Percentiles rank a stretch among this genome's conserved stretches.
These are phyloP conservation scores for Blastocystis sp. DNA, from an alignment of 352 stramenopile genomes.

Conservation along the genomic window DNA sequence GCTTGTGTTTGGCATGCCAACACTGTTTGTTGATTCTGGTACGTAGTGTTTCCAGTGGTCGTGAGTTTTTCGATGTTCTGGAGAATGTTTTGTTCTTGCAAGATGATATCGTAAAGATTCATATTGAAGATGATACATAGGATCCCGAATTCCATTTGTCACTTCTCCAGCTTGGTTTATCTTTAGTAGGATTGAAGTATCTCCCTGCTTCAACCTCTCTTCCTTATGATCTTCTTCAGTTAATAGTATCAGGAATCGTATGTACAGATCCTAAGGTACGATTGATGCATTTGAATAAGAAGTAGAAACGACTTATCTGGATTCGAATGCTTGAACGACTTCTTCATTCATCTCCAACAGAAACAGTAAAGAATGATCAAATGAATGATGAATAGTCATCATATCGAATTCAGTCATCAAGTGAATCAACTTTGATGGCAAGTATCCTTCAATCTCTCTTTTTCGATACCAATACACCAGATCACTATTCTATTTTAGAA, in stretches of 20 bases:
- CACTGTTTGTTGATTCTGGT: slow-evolving; percentile 14
- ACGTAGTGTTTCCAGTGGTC: not conserved
- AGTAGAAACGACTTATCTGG: slow-evolving; percentile 17
- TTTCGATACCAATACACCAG: not conserved
- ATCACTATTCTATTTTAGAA: not conserved
- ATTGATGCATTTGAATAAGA: not conserved
- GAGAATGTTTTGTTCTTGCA: slow-evolving; percentile 22
- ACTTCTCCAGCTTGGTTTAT: not conserved
- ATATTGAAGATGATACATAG: not conserved
- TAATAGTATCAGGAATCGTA: not conserved
- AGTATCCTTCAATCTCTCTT: slow-evolving; percentile 32
- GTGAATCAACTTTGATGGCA: not conserved
- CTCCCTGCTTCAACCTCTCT: not conserved
- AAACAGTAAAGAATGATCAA: not conserved
- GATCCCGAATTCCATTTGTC: not conserved
- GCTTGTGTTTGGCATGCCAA: not conserved
- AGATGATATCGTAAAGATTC: not conserved
- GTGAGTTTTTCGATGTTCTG: slow-evolving; percentile 30
- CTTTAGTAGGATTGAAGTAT: not conserved
- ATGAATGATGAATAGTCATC: not conserved
- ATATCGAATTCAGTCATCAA: not conserved
- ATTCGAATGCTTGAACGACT: not conserved
- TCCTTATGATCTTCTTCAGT: not conserved
- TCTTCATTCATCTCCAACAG: not conserved
- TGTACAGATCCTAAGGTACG: not conserved